Conservation (phyloP, 1,284 basidiomycete species). For the Trametes polyzona region DNA sequence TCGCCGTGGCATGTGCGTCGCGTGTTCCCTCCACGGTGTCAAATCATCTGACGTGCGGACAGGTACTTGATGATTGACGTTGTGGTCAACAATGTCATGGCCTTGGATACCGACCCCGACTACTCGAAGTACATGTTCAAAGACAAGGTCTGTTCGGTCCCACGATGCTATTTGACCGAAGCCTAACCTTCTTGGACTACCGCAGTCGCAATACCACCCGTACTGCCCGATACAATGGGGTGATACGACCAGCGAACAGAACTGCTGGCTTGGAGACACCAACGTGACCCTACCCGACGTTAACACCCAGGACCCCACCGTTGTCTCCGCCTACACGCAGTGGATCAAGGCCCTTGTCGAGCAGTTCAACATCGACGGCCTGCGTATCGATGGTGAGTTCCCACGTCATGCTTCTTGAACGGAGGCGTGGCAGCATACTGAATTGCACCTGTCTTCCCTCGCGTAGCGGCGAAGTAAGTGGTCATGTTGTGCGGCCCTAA, state of each 20-base stretch:
- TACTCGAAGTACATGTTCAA: slow-evolving; percentile 69
- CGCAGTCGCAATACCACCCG: slow-evolving; percentile 61
- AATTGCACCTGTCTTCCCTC: not conserved
- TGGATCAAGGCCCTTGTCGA: slow-evolving; percentile 70
- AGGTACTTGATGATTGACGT: slow-evolving; percentile 82
- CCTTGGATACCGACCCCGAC: slow-evolving; percentile 57
- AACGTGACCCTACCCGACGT: slow-evolving; percentile 75
- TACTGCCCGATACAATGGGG: slow-evolving; percentile 72
- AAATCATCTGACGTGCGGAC: not conserved
- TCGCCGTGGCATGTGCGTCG: slow-evolving; percentile 64
- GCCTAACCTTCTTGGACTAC: not conserved
- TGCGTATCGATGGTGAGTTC: slow-evolving; percentile 71
- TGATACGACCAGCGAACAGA: slow-evolving; percentile 66
- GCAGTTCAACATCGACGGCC: slow-evolving; percentile 69
- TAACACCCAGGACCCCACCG: slow-evolving; percentile 67
- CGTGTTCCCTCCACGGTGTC: not conserved
- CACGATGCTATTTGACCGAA: not conserved
- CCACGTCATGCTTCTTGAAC: not conserved
- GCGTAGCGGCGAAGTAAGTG: slow-evolving; percentile 52
- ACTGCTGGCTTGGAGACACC: slow-evolving; percentile 78
- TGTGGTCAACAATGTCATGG: slow-evolving; percentile 78
- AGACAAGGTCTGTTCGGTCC: slow-evolving; percentile 40
- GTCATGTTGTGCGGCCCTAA: not conserved
- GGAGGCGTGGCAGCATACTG: not conserved
- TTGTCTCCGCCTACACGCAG: slow-evolving; percentile 57